Conservation (phyloP, 805 yeast genomes). For the Clavispora santaluciae region DNA sequence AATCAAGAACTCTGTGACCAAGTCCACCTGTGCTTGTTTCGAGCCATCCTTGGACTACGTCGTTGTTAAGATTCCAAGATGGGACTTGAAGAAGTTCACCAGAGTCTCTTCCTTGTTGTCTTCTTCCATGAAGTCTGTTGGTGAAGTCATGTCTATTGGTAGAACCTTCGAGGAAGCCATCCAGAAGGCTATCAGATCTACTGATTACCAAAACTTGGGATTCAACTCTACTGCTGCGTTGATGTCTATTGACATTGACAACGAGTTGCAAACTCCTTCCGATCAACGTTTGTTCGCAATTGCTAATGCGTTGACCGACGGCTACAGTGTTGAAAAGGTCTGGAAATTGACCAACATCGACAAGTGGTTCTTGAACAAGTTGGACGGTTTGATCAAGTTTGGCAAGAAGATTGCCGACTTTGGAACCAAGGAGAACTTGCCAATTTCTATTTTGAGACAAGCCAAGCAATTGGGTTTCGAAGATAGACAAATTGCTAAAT, state of each 20-base stretch:
- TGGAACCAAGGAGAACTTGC: slow-evolving; percentile 57
- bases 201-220: slow-evolving; percentile 94
- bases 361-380: slow-evolving; percentile 91
- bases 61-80: slow-evolving; percentile 96
- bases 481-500: slow-evolving; percentile 84
- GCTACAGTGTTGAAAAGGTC: slow-evolving; percentile 87
- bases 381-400: slow-evolving; percentile 68
- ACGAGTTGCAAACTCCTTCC: slow-evolving; percentile 93
- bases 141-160: slow-evolving; percentile 99
- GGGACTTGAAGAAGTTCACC: slow-evolving; percentile 95
- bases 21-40: slow-evolving; percentile 91
- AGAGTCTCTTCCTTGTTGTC: slow-evolving; percentile 84
- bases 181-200: slow-evolving; percentile 94
- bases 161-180: slow-evolving; percentile 96
- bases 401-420: slow-evolving; percentile 57
- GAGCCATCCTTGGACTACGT: slow-evolving; percentile 96
- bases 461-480: slow-evolving; percentile 95
- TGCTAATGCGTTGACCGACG: slow-evolving; percentile 87
- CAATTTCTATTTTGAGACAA: slow-evolving; percentile 53
- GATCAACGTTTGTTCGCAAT: slow-evolving; percentile 95
- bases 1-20: slow-evolving; percentile 93
- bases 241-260: slow-evolving; percentile 87
- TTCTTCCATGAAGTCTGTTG: slow-evolving; percentile 96
- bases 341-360: slow-evolving; percentile 92
- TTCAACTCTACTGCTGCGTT: slow-evolving; percentile 80